Base-by-base conservation (phyloP, 1,284 basidiomycete genomes). In the Phellinidium pouzarii region DNA sequence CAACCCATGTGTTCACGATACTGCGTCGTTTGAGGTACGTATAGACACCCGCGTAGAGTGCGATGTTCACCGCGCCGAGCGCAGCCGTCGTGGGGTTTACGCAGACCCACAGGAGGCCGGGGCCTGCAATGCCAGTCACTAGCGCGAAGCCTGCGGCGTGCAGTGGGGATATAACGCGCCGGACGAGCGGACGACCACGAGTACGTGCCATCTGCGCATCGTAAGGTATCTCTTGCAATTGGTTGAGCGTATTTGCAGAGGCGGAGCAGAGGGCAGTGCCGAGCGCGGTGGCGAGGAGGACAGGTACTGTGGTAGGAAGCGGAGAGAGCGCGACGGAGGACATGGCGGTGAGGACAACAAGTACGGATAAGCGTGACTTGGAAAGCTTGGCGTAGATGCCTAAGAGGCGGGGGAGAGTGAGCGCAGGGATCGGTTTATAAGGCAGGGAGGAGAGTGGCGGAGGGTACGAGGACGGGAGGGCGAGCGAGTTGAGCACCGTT, bases 121-220 rank as follows among this genome's bases (percentile, higher is more conserved):
- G 84, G 0, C 96, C 96, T 0, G 82, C 73, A 9, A 88, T 57
- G 1, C 91, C 93, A 3, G 91, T 90, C 1, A 70, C 73, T 0
- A 78, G 55, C 0, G 88, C 96, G 60, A 98, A 97, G 3, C 74
- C 73, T 5, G 84, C 76, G 0, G 94, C 94, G 66, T 99, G 95
- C 17, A 89, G 68, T 0, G 93, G 87, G 1, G 84, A 84, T 52
- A 99, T 82, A 6, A 84, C 82, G 29, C 87, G 77, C 11, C 90
- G 80, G 0, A 94, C 93, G n/a, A 99, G 80, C 0, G 94, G 94
- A 22, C 96, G 75, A 44, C 78, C 84, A 14, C 94, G 80, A 0
- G 96, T 99, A 36, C 96, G 82, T 0, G 84, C 78, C 84, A 98
- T 99, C 67, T 99, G 96, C 0, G 96, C 94, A 65, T 99, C 96